Conservation (phyloP, 2,329 filamentous ascomycete species). For the Alternaria dauci region DNA sequence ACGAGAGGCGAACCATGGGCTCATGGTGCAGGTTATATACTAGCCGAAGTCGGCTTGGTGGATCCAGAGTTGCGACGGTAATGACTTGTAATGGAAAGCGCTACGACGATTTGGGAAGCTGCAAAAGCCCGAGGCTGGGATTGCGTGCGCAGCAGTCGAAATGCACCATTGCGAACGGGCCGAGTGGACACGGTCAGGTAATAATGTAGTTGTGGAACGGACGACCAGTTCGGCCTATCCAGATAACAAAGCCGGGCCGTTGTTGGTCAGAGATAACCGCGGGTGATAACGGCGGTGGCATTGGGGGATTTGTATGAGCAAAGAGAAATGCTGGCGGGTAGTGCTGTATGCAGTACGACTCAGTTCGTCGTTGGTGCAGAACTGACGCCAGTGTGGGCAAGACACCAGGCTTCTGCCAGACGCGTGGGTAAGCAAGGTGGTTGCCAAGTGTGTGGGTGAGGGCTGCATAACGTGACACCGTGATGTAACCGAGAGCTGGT, state of each 20-base stretch:
- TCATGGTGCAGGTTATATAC: slow-evolving; percentile 20
- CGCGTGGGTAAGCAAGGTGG: not conserved
- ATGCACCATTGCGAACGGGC: slow-evolving; percentile 7
- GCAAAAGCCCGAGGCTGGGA: slow-evolving; percentile 2
- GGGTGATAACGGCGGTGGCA: not conserved
- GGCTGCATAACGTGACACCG: slow-evolving; percentile 32
- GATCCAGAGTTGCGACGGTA: not conserved
- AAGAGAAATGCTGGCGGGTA: not conserved
- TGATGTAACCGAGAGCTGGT: slow-evolving; percentile 21
- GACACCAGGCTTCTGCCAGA: not conserved
- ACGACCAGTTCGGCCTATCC: not conserved
- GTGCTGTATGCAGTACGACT: not conserved
- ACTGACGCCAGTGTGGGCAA: not conserved
- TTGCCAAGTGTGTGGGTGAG: not conserved
- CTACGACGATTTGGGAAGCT: slow-evolving; percentile 16
- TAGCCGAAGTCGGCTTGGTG: slow-evolving; percentile 14
- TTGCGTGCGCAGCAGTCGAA: slow-evolving; percentile 4
- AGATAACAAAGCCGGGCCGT: slow-evolving; percentile 13
- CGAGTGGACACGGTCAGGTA: slow-evolving; percentile 1
- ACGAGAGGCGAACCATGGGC: slow-evolving; percentile 11
- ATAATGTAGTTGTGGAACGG: not conserved
- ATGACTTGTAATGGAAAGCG: slow-evolving; percentile 11
- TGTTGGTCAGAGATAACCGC: not conserved
- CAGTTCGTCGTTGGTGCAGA: not conserved
- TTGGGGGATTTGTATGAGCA: not conserved